Conservation (phyloP, 345 rosid species). For the Kernera saxatilis region DNA sequence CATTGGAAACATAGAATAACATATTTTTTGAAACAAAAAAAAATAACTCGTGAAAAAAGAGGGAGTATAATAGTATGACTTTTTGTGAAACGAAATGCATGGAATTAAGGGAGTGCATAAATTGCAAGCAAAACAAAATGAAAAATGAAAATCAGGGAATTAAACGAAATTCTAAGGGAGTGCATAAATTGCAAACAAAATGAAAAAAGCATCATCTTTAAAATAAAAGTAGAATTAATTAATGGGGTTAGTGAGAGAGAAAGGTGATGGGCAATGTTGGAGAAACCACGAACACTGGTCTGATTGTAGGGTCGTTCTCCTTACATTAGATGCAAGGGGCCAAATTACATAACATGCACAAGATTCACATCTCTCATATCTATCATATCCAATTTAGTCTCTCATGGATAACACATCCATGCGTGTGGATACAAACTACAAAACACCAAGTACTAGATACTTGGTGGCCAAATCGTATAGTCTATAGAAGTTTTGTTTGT, state of each 20-base stretch:
- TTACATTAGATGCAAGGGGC: conserved; percentile 27
- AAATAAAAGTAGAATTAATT: neutral
- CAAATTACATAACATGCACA: conserved; percentile 11
- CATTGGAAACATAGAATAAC: too few species aligned
- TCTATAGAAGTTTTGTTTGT: neutral
- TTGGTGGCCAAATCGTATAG: neutral
- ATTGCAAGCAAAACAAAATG: neutral
- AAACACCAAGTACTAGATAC: conserved; percentile 10
- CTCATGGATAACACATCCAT: conserved; percentile 22
- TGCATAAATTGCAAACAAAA: neutral
- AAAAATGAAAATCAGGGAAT: too few species aligned
- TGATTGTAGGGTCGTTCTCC: conserved; percentile 26
- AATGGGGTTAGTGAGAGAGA: conserved; percentile 22
- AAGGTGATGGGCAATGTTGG: conserved; percentile 29
- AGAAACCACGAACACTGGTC: conserved; percentile 27
- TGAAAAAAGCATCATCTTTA: neutral
- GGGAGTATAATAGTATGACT: too few species aligned
- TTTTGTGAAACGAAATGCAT: neutral
- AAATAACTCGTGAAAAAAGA: too few species aligned
- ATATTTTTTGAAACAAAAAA: too few species aligned
- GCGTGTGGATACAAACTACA: conserved; percentile 27
- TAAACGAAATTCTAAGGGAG: too few species aligned
- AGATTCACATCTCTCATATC: conserved; percentile 13
- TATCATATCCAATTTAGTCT: neutral
- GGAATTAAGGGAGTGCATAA: conserved; percentile 1